Conservation (phyloP, 2,329 filamentous ascomycete genomes). For the Podosphaera aphanis region DNA sequence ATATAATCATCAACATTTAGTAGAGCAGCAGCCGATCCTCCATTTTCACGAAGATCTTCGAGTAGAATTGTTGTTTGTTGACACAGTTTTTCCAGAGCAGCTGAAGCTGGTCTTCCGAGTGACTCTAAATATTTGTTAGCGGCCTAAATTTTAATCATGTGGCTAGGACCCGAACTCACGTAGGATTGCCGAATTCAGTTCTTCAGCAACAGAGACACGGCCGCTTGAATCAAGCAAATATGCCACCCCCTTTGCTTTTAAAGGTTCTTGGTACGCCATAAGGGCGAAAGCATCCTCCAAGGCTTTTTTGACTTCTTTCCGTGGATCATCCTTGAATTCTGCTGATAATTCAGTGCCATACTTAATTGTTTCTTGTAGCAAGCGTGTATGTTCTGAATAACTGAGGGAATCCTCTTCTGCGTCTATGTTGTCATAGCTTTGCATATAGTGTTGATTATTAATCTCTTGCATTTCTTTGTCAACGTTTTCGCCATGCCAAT, state of each 20-base stretch:
- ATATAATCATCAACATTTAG: constrained; percentile 40
- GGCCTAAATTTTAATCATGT: background rate
- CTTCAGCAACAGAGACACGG: constrained; percentile 62
- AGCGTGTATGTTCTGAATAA: constrained; percentile 15
- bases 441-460: constrained; percentile 22
- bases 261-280: constrained; percentile 65
- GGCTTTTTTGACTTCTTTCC: constrained; percentile 45
- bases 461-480: constrained; percentile 29
- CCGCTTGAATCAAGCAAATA: constrained; percentile 57
- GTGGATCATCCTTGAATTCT: constrained; percentile 51
- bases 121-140: constrained; percentile 35
- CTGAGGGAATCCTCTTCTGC: constrained; percentile 19
- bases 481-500: constrained; percentile 18
- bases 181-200: constrained; percentile 81
- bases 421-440: constrained; percentile 27
- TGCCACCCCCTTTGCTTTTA: constrained; percentile 48
- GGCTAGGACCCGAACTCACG: constrained; percentile 17
- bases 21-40: constrained; percentile 62
- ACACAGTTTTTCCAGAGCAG: constrained; percentile 64
- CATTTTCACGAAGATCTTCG: constrained; percentile 58
- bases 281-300: constrained; percentile 72
- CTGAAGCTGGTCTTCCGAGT: constrained; percentile 68
- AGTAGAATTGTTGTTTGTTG: constrained; percentile 71
- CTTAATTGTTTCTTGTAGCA: constrained; percentile 46
- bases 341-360: constrained; percentile 61